phyloP scores from a whole-genome alignment of 768 basidiomycete genomes.

The Aureoboletus auriporus region DNA sequence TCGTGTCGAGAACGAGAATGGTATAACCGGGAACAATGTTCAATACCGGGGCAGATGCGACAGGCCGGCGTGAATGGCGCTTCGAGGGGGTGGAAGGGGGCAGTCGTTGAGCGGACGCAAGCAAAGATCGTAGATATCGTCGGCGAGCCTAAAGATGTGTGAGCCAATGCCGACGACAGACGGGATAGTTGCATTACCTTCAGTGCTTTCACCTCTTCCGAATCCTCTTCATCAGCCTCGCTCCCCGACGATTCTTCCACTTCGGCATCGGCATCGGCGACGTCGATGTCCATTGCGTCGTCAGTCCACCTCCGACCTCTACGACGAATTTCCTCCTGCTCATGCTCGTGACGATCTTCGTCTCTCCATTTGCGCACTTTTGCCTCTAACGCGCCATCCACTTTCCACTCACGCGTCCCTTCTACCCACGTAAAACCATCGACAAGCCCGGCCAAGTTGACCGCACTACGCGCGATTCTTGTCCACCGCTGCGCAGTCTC shows the following conservation, averaged over 20 bases:
- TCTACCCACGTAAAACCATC: conserved; percentile 72
- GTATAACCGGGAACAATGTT: conserved; percentile 81
- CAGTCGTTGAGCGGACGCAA: conserved; percentile 41
- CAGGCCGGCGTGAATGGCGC: conserved; percentile 25
- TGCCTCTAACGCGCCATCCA: conserved; percentile 61
- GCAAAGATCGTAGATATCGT: conserved; percentile 66
- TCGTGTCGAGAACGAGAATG: conserved; percentile 89
- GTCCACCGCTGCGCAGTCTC: conserved; percentile 66
- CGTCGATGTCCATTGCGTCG: conserved; percentile 71
- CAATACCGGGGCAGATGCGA: conserved; percentile 39
- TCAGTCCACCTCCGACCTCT: conserved; percentile 60
- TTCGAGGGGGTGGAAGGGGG: conserved; percentile 23
- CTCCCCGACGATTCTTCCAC: conserved; percentile 42
- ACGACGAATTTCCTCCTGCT: conserved; percentile 65
- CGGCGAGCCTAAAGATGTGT: conserved; percentile 55
- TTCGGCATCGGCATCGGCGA: conserved; percentile 47
- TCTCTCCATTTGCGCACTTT: conserved; percentile 70
- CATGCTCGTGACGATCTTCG: conserved; percentile 61
- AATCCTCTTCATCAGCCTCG: conserved; percentile 63
- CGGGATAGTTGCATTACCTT: conserved; percentile 50
- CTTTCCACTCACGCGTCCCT: conserved; percentile 55
- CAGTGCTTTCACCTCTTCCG: conserved; percentile 70
- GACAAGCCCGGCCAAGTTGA: conserved; percentile 63
- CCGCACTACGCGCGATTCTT: conserved; percentile 64
- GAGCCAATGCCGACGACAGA: conserved; percentile 5